phyloP scores from a whole-genome alignment of 2,329 filamentous ascomycete species.

The Epichloe sibirici region DNA sequence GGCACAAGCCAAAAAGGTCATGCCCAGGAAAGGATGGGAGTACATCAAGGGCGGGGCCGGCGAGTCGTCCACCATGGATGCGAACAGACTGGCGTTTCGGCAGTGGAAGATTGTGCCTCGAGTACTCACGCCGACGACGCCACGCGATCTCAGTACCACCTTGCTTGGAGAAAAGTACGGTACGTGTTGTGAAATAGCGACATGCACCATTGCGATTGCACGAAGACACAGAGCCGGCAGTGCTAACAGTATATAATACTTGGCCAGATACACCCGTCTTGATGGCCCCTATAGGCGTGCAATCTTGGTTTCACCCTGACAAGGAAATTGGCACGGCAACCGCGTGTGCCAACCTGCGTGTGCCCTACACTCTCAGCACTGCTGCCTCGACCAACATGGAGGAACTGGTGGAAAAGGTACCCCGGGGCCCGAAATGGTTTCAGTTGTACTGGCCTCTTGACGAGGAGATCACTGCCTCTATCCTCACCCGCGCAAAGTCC shows the following conservation, averaged over 20 bases:
- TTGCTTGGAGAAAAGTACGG: conserved; percentile 39
- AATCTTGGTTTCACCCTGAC: conserved; percentile 53
- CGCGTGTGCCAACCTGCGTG: conserved; percentile 45
- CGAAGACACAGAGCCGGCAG: neutral
- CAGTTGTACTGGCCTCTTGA: conserved; percentile 64
- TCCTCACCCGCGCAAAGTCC: conserved; percentile 48
- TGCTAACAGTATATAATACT: neutral
- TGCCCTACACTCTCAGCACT: conserved; percentile 58
- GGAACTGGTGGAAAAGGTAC: conserved; percentile 48
- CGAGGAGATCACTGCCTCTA: conserved; percentile 51
- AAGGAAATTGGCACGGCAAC: conserved; percentile 51
- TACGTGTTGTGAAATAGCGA: conserved; percentile 8
- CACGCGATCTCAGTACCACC: conserved; percentile 36
- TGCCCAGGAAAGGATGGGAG: conserved; percentile 38
- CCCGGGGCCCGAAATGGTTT: conserved; percentile 51
- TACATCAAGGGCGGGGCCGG: conserved; percentile 53
- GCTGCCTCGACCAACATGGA: conserved; percentile 52
- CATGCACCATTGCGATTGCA: too few relatives aligned
- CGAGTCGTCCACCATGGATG: conserved; percentile 47
- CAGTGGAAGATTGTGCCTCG: conserved; percentile 40
- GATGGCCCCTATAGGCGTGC: conserved; percentile 58
- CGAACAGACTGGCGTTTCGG: conserved; percentile 44
- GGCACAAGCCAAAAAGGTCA: conserved; percentile 35
- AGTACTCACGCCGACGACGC: conserved; percentile 32
- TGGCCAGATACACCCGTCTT: conserved; percentile 26